Evolutionary conservation across 2,329 filamentous ascomycete genomes (phyloP).

Genomic region (Scortechinia acanthostroma): DNA sequence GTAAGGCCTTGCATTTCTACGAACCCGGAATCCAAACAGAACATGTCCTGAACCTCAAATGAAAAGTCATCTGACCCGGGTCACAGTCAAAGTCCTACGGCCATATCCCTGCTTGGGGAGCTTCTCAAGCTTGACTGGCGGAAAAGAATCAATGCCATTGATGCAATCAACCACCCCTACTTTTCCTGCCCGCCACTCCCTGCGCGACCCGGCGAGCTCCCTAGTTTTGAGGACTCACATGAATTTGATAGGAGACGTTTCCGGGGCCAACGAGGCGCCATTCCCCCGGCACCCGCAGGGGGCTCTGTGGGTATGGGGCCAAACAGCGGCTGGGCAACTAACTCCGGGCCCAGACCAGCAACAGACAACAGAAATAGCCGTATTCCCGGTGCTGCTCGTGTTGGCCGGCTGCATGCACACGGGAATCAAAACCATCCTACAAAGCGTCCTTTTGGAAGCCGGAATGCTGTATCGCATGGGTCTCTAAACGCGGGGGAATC

Average conservation of each 20-base stretch:
- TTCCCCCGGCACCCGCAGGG: constrained; percentile 63
- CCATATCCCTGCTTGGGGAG: constrained; percentile 55
- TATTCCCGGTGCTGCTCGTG: neutral
- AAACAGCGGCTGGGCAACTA: neutral
- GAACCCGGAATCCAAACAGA: no score
- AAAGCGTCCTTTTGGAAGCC: neutral
- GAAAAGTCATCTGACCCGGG: no score
- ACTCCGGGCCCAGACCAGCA: neutral
- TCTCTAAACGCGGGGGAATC: no score
- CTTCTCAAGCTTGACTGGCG: constrained; percentile 65
- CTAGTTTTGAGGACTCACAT: constrained; percentile 67
- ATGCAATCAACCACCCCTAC: constrained; percentile 67
- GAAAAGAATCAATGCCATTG: constrained; percentile 65
- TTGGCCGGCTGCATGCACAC: neutral
- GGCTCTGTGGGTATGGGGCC: constrained; percentile 58
- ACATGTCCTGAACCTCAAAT: no score
- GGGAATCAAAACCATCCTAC: neutral
- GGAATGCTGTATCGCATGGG: no score
- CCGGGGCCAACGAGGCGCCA: constrained; percentile 53
- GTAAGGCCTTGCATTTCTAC: constrained; percentile 30
- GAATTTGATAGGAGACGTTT: constrained; percentile 65
- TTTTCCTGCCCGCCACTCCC: constrained; percentile 58
- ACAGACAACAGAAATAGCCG: neutral
- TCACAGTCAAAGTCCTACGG: constrained; percentile 41
- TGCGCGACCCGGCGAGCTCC: constrained; percentile 57